Base-by-base conservation (phyloP, 2,329 filamentous ascomycete genomes). In the Neodidymelliopsis sp. region DNA sequence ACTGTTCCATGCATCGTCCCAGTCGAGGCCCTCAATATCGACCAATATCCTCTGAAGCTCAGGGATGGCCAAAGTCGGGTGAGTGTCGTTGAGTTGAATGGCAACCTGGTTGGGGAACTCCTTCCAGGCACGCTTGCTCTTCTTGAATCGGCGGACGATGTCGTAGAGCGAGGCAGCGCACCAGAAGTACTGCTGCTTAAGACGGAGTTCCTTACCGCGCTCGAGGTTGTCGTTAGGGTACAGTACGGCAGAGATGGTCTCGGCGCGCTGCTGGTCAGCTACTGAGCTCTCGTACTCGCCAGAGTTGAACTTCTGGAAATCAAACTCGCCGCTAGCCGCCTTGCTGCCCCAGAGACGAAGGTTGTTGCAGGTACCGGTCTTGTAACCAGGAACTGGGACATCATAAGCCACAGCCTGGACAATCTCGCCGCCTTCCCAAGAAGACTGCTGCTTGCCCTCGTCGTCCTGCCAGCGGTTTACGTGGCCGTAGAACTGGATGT, bases 141-240 rank as follows among this genome's bases (percentile, higher is more conserved):
- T 99, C 82, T 97, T 99, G 85, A 97, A 99, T 50, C 94, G 87
- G 49, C 94, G 89, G 52, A 99, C 89, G 70, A 99, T 99, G 67
- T 99, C 94, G 69, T 91, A 91, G 4, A 99, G 82, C 12, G 94
- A 99, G 12, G 94, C 94, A 41, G 94, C 92, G 68, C 96, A 96
- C 94, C 94, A 99, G 79, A 99, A 99, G 81, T 99, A 99, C 74
- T 99, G 94, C 75, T 99, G 94, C 83, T 99, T 99, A 74, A 99
- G 77, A 43, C 94, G 90, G 56, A 99, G 85, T 79, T 99, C 94
- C 76, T 99, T 99, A 56, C 94, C 94, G 59, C 91, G 85, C 60
- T 97, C 93, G 33, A 99, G 84, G 75, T 96, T 97, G 75, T 97
- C 93, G 68, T 99, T 99, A 52, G 94, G 94, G 70, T 99, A 99